A percentile compares a stretch with the other conserved stretches of the same genome.
Evolutionary conservation across 768 basidiomycete species (phyloP).

Genomic region (Termitomyces sp.): DNA sequence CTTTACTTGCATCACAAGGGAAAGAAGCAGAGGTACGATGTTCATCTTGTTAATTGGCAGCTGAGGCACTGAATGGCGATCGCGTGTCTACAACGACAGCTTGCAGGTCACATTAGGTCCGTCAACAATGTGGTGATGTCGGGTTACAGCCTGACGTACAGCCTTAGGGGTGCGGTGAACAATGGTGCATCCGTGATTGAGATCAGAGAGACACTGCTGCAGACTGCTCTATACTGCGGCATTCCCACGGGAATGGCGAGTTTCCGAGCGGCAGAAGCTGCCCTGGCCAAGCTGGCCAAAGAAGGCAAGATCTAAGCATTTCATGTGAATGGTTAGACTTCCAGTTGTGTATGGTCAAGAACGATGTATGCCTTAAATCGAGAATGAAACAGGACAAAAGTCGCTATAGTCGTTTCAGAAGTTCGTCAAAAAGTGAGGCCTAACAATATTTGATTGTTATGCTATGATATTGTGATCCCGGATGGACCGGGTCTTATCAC

Average conservation of each 20-base stretch:
- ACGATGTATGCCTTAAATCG: neutral
- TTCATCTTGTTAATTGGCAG: too few relatives aligned
- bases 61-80: neutral
- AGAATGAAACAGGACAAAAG: neutral
- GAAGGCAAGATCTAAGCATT: constrained; percentile 22
- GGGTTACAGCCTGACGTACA: neutral
- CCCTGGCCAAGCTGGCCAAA: constrained; percentile 31
- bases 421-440: too few relatives aligned
- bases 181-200: constrained; percentile 40
- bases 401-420: too few relatives aligned
- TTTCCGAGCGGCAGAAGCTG: constrained; percentile 36
- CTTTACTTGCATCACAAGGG: constrained; percentile 36
- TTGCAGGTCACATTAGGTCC: constrained; percentile 32
- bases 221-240: constrained; percentile 36
- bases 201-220: constrained; percentile 38
- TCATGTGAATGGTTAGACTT: neutral
- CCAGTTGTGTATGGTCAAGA: neutral
- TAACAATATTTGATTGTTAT: too few relatives aligned
- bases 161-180: constrained; percentile 33
- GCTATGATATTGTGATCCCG: neutral
- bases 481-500: neutral
- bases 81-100: constrained; percentile 16
- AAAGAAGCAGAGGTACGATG: constrained; percentile 36
- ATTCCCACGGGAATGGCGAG: constrained; percentile 38
- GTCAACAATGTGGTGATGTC: neutral